Conservation (phyloP, 257 asterid genomes). For the Ballota nigra region DNA sequence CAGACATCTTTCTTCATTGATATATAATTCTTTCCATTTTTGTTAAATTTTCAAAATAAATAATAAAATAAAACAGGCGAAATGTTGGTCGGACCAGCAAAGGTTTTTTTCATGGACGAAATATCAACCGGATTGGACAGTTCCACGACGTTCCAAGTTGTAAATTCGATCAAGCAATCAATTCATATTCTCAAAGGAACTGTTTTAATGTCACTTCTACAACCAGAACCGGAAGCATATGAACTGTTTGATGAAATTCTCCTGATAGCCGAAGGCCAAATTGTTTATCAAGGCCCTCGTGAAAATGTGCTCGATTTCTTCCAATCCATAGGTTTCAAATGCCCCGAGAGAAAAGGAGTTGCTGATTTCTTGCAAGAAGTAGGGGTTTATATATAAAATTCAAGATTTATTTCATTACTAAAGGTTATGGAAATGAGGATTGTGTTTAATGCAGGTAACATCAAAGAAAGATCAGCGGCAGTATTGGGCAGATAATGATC, state of each 20-base stretch:
- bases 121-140: conserved; percentile 60
- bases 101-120: conserved; percentile 60
- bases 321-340: conserved; percentile 45
- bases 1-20: no score
- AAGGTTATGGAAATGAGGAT: not conserved
- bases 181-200: conserved; percentile 48
- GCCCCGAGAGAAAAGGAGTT: conserved; percentile 55
- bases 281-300: conserved; percentile 52
- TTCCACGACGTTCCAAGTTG: conserved; percentile 50
- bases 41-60: not conserved
- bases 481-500: conserved; percentile 35
- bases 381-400: no score
- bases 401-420: not conserved
- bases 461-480: conserved; percentile 56
- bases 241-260: conserved; percentile 47
- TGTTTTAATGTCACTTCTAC: conserved; percentile 47
- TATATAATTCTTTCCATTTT: no score
- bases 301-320: conserved; percentile 47
- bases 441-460: conserved; percentile 38
- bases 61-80: no score
- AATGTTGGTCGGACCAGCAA: conserved; percentile 56
- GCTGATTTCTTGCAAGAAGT: conserved; percentile 75
- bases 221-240: conserved; percentile 57
- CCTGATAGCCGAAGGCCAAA: conserved; percentile 39
- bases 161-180: conserved; percentile 42